These are phyloP conservation scores for Kokia cookei DNA, from an alignment of 441 rosid species.

Conservation along the genomic window DNA sequence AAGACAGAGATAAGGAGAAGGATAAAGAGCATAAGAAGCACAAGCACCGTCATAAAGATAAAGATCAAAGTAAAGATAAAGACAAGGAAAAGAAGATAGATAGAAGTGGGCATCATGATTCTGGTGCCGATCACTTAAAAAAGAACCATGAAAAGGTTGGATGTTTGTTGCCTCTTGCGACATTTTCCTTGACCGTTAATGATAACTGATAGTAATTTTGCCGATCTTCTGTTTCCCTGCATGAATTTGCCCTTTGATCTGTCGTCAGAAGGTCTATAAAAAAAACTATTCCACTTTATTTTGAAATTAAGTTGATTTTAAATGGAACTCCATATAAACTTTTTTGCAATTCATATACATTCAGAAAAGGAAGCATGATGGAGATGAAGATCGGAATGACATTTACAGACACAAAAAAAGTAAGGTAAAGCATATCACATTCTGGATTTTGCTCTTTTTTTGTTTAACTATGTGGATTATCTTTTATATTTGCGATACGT, in stretches of 20 bases:
- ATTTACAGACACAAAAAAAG: constrained; percentile 82
- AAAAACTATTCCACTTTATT: neutral
- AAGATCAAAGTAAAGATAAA: constrained; percentile 44
- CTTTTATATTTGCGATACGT: neutral
- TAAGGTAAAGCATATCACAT: constrained; percentile 53
- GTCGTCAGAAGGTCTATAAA: neutral
- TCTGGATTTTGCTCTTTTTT: neutral
- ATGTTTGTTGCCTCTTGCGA: constrained; percentile 21
- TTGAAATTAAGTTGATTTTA: neutral
- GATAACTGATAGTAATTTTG: neutral
- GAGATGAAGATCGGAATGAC: constrained; percentile 83
- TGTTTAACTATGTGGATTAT: neutral
- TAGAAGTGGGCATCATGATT: constrained; percentile 71
- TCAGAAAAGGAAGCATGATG: constrained; percentile 96
- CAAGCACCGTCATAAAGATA: constrained; percentile 81
- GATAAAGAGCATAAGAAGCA: constrained; percentile 83
- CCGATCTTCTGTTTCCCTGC: neutral
- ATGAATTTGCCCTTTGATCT: neutral
- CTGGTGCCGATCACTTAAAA: constrained; percentile 35
- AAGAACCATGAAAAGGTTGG: constrained; percentile 74
- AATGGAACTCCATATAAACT: neutral
- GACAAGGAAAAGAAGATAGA: constrained; percentile 69
- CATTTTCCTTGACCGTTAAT: neutral
- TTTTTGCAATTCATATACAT: constrained; percentile 18
- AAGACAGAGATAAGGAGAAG: constrained; percentile 50